Base-by-base conservation (phyloP, 1,139 yeast genomes). In the Hemisphaericaspora lyxosophila region DNA sequence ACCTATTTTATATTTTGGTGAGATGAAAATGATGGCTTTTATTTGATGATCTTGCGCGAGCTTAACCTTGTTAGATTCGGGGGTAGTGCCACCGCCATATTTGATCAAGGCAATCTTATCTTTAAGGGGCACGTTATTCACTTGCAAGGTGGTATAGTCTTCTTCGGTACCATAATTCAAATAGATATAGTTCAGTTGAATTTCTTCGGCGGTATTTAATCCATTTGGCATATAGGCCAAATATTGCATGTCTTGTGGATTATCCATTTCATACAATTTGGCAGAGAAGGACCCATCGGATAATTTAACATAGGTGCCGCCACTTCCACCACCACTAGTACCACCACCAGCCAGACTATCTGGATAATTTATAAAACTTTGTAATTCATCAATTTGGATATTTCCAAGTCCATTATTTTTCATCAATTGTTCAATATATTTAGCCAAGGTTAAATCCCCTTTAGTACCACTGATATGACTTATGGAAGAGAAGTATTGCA, bases 391-490 rank as follows among this genome's bases (percentile, higher is more conserved):
- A 36, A 76, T 70, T 26, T 75, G 78, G 7, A 76, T 69, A n/a
- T 67, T 45, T 29, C 67, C 62, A 33, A 86, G 53, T 2, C 86
- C 85, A 47, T 78, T 78, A 40, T 77, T 73, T 17, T 60, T 55
- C 62, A 86, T 78, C 41, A 75, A 74, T 11, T 73, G 69, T 45
- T 76, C 71, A 16, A 90, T 69, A 56, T 83, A 88, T 43, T 73
- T 70, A 1, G 88, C 82, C 26, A 88, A 62, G 0, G 88, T 73
- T 43, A 79, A 60, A 55, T 89, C 97, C 13, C 96, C 97, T 14
- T 78, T 77, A 2, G 97, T 82, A 2, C 97, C 97, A 0, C 96
- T 81, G 45, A 82, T 62, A 57, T 89, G 97, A 1, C 96, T 89
- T 79, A 89, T 78, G 2, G 88, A 78, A 12, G 92, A 79, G 26